Base-by-base conservation (phyloP, 352 stramenopile genomes). In the Phytophthora hibernalis region DNA sequence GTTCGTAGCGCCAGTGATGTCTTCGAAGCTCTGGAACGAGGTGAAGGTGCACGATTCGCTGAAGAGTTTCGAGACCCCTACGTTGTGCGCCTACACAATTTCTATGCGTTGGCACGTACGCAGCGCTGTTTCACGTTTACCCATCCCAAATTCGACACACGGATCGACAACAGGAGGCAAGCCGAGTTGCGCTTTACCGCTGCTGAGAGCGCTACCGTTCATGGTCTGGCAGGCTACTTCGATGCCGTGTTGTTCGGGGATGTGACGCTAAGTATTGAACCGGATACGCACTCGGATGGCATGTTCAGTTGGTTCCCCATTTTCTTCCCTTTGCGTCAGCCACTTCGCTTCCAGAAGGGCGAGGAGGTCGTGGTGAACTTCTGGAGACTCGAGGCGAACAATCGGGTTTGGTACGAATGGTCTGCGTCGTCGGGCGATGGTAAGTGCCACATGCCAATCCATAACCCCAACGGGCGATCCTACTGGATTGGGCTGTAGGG, bases 261-360 rank as follows among this genome's bases (percentile, higher is more conserved):
- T 60, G 84, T 98, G 15, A 88, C 83, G 38, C 91, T 99, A 52
- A 98, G 91, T 58, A 99, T 99, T 77, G 90, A 97, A 44, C 98
- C 98, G 4, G 62, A 79, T 33, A 98, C 90, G 21, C 97, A 99
- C 77, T 99, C 96, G 10, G 82, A 94, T 55, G 95, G 96, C 38
- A 99, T 99, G 97, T 99, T 99, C 76, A 98, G 91, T 54, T 99
- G 98, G 98, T 99, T 99, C 79, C 97, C 98, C 21, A 90, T 99
- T 50, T 99, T 97, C 74, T 98, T 99, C 70, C 98, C 98, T 12
- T 76, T 99, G 22, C 85, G 85, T 6, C 74, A 95, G 22, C 97
- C 97, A 0, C 54, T 99, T 30, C 70, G 75, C 40, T 87, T 99
- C 49, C 79, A 82, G 38, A 71, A 87, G 31, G 84, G 85, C 16